Evolutionary conservation across 768 basidiomycete genomes (phyloP), one percentile per base, ranked within the genome.

Genomic region (Xerocomellus chrysenteron): DNA sequence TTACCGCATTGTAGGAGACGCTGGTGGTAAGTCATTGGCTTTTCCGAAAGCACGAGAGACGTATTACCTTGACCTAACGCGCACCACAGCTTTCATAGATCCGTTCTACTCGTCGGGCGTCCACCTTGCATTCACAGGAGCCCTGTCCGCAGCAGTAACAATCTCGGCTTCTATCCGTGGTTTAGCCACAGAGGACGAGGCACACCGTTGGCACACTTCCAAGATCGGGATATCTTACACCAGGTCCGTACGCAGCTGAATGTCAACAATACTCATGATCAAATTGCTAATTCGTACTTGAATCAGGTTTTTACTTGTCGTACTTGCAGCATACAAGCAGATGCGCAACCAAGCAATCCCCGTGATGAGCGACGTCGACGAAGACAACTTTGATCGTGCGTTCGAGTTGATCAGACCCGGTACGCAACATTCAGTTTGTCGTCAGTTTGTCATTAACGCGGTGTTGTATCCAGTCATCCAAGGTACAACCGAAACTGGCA

Each of bases 1-100:
- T 24, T 86, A 78, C 62, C 74, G 85, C 36, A 80, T 86, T 42
- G 65, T 81, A 26, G 84, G 84, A 17, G 84, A 86, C 66, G 83
- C 84, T 4, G 59, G 48, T 41, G 57, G 54, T 58, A n/a, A 19
- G 35, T 36, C 14, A 14, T 14, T 8, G 10, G 30, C 10, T 9
- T 32, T 32, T 32, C 9, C 30, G 2, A 5, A 36, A 36, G 35
- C 6, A 14, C 35, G 14, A 13, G 13, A 36, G 13, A 36, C 35
- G 33, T 13, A 14, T 13, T 14, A 36, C 13, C 35, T 36, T 6
- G 6, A 36, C 35, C 35, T 36, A 36, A 36, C 14, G 35, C 35
- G 43, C 21, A 11, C 5, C 3, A 36, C 5, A 61, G 60, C 57
- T 4, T 61, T 59, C 43, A 49, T 61, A 7, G 60, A 61, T n/a